Evolutionary conservation across 495 filamentous ascomycete genomes (phyloP), one percentile per base, ranked within the genome.

Genomic region (Annulohypoxylon bovei): DNA sequence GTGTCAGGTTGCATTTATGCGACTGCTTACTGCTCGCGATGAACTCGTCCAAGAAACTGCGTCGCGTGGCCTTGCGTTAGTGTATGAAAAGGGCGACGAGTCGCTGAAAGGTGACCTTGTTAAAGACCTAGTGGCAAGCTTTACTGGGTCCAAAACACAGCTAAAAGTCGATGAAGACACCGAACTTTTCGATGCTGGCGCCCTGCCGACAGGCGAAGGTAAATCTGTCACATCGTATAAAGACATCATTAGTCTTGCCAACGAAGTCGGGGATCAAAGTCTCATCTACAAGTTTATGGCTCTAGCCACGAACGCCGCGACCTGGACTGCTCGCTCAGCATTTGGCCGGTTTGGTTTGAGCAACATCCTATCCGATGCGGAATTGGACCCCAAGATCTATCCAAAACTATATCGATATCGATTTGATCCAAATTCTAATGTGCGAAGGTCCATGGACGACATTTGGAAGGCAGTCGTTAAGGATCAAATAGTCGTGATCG

Each of bases 251-350:
- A 94, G 85, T 68, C 84, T 99, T 32, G 95, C 95, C 16, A 88
- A 93, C 56, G 95, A 99, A 81, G 92, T 97, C 14, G 95, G 95
- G 20, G 94, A 98, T 75, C 92, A 93, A 27, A 95, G 92, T 63
- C 84, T 99, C 2, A 93, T 98, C 6, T 99, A 99, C 79, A 91
- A 93, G 61, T 97, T 98, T 77, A 99, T 99, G 95, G 93, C 93
- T 0, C 81, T 99, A 64, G 95, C 95, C 2, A 91, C 93, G 1
- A 95, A 97, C 68, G 96, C 97, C 60, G 93, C 94, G 0, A 92
- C 97, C 32, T 99, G 95, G 95, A 93, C 93, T 2, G 96, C 92
- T 20, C 88, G 95, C 22, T 95, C 95, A 1, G 94, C 95, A 0
- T 97, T 99, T 78, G 95, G 95, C 14, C 88, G 94, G 14, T 97